Base-by-base conservation (phyloP, 441 rosid species). In the Syzygium syzygioides region DNA sequence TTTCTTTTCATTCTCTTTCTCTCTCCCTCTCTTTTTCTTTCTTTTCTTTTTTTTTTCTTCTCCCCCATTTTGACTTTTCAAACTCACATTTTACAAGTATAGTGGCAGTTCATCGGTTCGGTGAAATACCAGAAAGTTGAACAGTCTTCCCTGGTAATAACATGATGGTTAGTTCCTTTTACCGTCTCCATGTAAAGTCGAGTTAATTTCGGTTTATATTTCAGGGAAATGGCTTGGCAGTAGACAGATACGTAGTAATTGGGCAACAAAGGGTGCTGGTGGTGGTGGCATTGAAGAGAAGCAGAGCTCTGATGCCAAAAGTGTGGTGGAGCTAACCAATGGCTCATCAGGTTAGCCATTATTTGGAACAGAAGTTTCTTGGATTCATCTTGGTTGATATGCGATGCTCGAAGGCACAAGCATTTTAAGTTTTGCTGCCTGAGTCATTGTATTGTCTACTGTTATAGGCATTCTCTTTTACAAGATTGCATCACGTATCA, bases 241-340 rank as follows among this genome's bases (percentile, higher is more conserved):
- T 88, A 93, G 99, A 89, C 98, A 98, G 93, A 97, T 98, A 86
- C 95, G 99, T 87, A 97, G 99, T 90, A 97, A 96, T 93, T 98
- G 99, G 99, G 99, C 99, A 30, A 93, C 97, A 45, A 98, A 97
- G 94, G 98, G 99, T 60, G 99, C 99, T n/a, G n/a, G n/a, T n/a
- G n/a, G n/a, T n/a, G 91, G 93, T 86, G 57, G 93, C 88, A 96
- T 92, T 90, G 99, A 98, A 52, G 99, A 98, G 91, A 98, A 95
- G 90, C 99, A 92, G 89, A 96, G 95, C 88, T 93, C 96, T 88
- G 99, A 97, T 93, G 93, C 95, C 86, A 97, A 96, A 92, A 95
- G 98, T 90, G 96, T 96, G 56, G 97, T 96, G 89, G 99, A 98
- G 90, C 93, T 98, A 80, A 94, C 98, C 54, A 95, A 94, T 94